These are phyloP conservation scores for Colletotrichum higginsianum DNA, from an alignment of 2,329 filamentous ascomycete genomes.

Conservation along the genomic window DNA sequence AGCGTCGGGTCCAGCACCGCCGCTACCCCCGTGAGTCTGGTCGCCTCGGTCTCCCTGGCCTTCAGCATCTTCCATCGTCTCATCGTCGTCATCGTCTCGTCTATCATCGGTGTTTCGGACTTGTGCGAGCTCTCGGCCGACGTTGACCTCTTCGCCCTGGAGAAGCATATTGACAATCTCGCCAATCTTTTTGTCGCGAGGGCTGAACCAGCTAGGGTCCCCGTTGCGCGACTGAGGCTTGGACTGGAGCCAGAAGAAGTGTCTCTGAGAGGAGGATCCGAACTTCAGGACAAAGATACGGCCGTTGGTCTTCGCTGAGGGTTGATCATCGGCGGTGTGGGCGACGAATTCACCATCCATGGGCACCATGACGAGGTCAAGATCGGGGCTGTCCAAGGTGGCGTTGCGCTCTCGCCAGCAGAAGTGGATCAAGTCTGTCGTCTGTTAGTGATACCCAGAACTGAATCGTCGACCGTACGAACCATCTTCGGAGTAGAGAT, in stretches of 20 bases:
- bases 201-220: conserved; percentile 84
- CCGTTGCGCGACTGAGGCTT: conserved; percentile 81
- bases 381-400: conserved; percentile 79
- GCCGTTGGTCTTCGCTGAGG: conserved; percentile 80
- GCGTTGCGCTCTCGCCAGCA: conserved; percentile 91
- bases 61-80: conserved; percentile 85
- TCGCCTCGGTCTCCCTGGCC: conserved; percentile 72
- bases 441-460: conserved; percentile 8
- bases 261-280: conserved; percentile 88
- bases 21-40: conserved; percentile 74
- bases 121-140: conserved; percentile 79
- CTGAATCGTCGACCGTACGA: conserved; percentile 46
- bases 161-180: conserved; percentile 88
- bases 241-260: conserved; percentile 97
- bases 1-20: conserved; percentile 87
- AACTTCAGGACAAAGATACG: conserved; percentile 96
- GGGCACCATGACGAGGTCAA: conserved; percentile 96
- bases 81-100: conserved; percentile 76
- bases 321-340: conserved; percentile 72
- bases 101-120: conserved; percentile 67
- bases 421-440: conserved; percentile 88
- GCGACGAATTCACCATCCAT: conserved; percentile 89
- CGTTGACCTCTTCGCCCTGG: conserved; percentile 90
- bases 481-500: conserved; percentile 94
- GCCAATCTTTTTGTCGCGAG: conserved; percentile 88